Conservation (phyloP, 805 yeast species). For the Metschnikowia dekortorum region DNA sequence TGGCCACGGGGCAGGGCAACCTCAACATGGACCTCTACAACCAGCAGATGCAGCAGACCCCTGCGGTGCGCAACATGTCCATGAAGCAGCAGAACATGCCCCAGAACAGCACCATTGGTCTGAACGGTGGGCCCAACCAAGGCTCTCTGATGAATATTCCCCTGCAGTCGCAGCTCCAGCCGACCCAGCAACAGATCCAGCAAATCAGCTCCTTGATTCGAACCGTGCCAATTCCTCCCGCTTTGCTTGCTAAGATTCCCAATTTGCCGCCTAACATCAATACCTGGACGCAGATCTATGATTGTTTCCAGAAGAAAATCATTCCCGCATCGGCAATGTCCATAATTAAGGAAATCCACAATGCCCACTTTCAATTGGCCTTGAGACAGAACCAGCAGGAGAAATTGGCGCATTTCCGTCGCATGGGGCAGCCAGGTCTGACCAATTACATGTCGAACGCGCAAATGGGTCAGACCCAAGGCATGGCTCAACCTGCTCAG, state of each 20-base stretch:
- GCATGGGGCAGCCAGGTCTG: slow-evolving; percentile 5
- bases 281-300: slow-evolving; percentile 78
- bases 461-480: background rate
- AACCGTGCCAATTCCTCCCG: slow-evolving; percentile 68
- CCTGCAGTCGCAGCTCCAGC: slow-evolving; percentile 9
- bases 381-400: slow-evolving; percentile 47
- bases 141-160: background rate
- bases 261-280: slow-evolving; percentile 71
- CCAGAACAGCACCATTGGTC: background rate
- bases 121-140: background rate
- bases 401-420: slow-evolving; percentile 20
- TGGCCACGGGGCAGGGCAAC: background rate
- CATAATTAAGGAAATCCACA: slow-evolving; percentile 61
- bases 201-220: slow-evolving; percentile 45
- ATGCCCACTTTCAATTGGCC: slow-evolving; percentile 58
- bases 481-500: background rate
- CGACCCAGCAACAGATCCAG: slow-evolving; percentile 31
- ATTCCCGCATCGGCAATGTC: slow-evolving; percentile 57
- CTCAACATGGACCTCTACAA: slow-evolving; percentile 8
- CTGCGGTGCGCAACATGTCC: background rate
- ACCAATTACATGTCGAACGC: background rate
- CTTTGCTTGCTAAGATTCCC: slow-evolving; percentile 62
- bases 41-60: slow-evolving; percentile 19
- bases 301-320: slow-evolving; percentile 53
- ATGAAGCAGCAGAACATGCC: background rate